A percentile compares a stretch with the other conserved stretches of the same genome.
These are phyloP conservation scores for Suillus placidus DNA, from an alignment of 768 basidiomycete genomes.

Conservation along the genomic window DNA sequence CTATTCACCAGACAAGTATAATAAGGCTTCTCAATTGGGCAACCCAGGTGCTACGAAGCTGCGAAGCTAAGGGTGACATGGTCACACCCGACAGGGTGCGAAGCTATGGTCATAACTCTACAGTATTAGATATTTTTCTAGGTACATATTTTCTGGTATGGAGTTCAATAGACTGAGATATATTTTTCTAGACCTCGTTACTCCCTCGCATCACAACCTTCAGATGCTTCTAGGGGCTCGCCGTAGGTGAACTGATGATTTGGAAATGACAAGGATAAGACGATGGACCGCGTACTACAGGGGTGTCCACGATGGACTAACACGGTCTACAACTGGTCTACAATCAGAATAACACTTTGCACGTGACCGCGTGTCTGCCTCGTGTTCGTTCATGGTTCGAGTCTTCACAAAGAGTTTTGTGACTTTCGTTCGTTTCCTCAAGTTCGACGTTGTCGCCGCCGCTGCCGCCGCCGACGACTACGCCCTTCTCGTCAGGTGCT, in stretches of 20 bases:
- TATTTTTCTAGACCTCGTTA: too few relatives aligned
- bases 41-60: too few relatives aligned
- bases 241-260: too few relatives aligned
- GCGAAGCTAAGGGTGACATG: too few relatives aligned
- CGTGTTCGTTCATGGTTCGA: slow-evolving; percentile 35
- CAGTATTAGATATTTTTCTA: too few relatives aligned
- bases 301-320: slow-evolving; percentile 8
- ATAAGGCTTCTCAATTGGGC: too few relatives aligned
- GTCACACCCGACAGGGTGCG: too few relatives aligned
- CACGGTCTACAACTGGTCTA: slow-evolving; percentile 9
- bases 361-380: slow-evolving; percentile 40
- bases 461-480: slow-evolving; percentile 24
- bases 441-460: slow-evolving; percentile 16
- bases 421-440: slow-evolving; percentile 16
- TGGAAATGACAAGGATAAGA: background rate
- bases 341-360: slow-evolving; percentile 25
- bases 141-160: too few relatives aligned
- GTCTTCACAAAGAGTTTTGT: slow-evolving; percentile 30
- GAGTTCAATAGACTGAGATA: too few relatives aligned
- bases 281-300: background rate
- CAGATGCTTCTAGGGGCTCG: background rate
- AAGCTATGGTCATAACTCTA: too few relatives aligned
- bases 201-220: too few relatives aligned
- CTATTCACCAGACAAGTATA: too few relatives aligned
- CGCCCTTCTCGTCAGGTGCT: slow-evolving; percentile 17